Conservation (phyloP, 2,329 filamentous ascomycete species). For the Apiospora pterosperma region DNA sequence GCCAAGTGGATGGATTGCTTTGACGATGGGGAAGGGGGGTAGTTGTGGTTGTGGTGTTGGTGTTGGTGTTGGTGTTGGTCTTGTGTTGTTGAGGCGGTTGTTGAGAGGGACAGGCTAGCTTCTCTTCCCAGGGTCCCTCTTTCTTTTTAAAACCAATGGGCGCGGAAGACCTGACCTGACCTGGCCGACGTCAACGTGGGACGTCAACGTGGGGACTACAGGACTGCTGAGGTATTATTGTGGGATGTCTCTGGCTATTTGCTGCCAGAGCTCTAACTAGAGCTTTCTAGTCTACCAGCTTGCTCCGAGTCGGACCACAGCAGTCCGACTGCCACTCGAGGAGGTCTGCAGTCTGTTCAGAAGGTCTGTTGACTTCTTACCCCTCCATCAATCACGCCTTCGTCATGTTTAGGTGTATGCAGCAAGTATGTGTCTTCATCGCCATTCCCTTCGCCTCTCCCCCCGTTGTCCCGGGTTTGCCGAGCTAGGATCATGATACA, state of each 20-base stretch:
- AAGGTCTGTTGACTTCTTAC: no score
- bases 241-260: neutral
- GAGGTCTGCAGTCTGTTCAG: no score
- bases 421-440: neutral
- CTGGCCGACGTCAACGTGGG: neutral
- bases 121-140: neutral
- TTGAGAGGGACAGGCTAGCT: neutral
- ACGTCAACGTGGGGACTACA: neutral
- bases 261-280: neutral
- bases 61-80: no score
- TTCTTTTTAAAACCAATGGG: slow-evolving; percentile 3
- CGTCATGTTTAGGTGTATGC: neutral
- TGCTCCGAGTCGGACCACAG: neutral
- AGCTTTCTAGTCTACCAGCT: neutral
- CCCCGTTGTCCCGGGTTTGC: neutral
- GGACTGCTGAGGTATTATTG: neutral
- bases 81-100: neutral
- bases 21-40: neutral
- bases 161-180: neutral
- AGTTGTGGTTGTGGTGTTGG: neutral
- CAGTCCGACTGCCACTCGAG: neutral
- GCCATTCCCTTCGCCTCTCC: neutral
- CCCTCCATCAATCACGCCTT: neutral
- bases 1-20: neutral
- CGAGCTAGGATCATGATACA: neutral